Evolutionary conservation across 805 yeast genomes (phyloP).

Genomic region (Cyberlindnera amylophila): DNA sequence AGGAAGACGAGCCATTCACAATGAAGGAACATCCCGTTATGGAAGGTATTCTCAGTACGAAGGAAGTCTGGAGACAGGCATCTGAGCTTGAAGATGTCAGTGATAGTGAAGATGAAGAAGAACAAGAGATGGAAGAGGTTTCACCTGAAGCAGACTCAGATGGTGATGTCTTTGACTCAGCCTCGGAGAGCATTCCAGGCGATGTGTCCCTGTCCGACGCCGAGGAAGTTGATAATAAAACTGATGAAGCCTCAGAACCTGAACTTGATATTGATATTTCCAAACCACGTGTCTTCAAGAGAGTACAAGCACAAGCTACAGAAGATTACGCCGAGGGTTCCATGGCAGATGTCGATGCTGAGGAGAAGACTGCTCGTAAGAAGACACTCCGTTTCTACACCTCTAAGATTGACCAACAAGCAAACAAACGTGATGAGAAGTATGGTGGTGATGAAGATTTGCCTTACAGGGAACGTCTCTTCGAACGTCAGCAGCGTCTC

Average conservation of each 20-base stretch:
- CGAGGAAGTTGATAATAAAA: slow-evolving; percentile 16
- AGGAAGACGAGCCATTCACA: slow-evolving; percentile 50
- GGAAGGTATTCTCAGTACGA: slow-evolving; percentile 76
- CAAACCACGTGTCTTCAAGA: slow-evolving; percentile 49
- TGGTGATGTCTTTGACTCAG: slow-evolving; percentile 18
- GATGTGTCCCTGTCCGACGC: slow-evolving; percentile 14
- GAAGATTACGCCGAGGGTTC: slow-evolving; percentile 68
- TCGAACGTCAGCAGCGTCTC: slow-evolving; percentile 84
- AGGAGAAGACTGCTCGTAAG: slow-evolving; percentile 79
- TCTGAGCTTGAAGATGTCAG: slow-evolving; percentile 39
- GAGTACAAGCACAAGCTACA: slow-evolving; percentile 23
- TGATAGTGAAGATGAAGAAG: slow-evolving; percentile 16
- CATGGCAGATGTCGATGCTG: slow-evolving; percentile 78
- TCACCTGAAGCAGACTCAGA: slow-evolving; percentile 14
- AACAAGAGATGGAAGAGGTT: slow-evolving; percentile 20
- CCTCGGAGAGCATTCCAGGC: slow-evolving; percentile 16
- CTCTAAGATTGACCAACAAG: slow-evolving; percentile 88
- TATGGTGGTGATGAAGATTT: slow-evolving; percentile 83
- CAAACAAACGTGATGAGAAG: slow-evolving; percentile 53
- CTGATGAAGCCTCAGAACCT: slow-evolving; percentile 7
- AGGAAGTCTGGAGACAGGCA: slow-evolving; percentile 91
- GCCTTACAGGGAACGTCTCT: slow-evolving; percentile 87
- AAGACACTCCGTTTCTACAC: slow-evolving; percentile 91
- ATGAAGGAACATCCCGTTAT: slow-evolving; percentile 89
- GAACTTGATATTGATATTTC: slow-evolving; percentile 49